A percentile compares a stretch with the other conserved stretches of the same genome.
phyloP scores from a whole-genome alignment of 257 asterid genomes.

The Apocynum venetum region DNA sequence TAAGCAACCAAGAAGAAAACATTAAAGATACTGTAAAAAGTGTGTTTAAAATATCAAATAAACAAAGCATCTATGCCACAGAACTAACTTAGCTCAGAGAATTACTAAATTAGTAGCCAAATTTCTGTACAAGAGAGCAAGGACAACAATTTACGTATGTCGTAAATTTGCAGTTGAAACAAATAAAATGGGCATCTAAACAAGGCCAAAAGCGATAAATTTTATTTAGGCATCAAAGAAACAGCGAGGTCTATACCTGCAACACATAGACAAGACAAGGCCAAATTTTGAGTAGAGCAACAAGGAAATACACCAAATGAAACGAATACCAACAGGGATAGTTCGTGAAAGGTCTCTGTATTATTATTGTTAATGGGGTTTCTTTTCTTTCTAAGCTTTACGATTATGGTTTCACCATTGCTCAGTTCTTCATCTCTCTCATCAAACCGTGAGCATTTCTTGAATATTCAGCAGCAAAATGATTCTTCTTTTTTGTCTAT shows the following conservation, averaged over 20 bases:
- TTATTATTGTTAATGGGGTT: conserved; percentile 17
- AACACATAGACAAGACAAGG: conserved; percentile 53
- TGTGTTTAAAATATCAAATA: background rate
- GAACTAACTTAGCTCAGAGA: background rate
- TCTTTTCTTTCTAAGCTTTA: conserved; percentile 3
- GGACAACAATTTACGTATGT: background rate
- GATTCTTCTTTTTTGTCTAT: background rate
- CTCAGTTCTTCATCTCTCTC: conserved; percentile 15
- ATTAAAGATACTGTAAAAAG: background rate
- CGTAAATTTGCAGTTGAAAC: background rate
- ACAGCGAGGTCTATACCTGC: conserved; percentile 42
- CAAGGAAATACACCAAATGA: conserved; percentile 45
- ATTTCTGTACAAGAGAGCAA: background rate
- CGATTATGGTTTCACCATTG: background rate
- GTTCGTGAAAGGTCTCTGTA: conserved; percentile 29
- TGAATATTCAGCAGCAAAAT: background rate
- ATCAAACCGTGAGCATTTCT: conserved; percentile 2
- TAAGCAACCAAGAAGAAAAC: background rate
- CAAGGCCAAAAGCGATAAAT: conserved; percentile 1
- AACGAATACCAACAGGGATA: conserved; percentile 49
- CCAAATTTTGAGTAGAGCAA: conserved; percentile 53
- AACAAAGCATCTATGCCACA: conserved; percentile 3
- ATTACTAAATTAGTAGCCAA: background rate
- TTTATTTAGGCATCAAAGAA: background rate
- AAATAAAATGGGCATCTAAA: background rate